Percentiles rank a stretch among this genome's conserved stretches.
These are phyloP conservation scores for Zostera marina DNA, from an alignment of 116 monocot genomes.

Conservation along the genomic window DNA sequence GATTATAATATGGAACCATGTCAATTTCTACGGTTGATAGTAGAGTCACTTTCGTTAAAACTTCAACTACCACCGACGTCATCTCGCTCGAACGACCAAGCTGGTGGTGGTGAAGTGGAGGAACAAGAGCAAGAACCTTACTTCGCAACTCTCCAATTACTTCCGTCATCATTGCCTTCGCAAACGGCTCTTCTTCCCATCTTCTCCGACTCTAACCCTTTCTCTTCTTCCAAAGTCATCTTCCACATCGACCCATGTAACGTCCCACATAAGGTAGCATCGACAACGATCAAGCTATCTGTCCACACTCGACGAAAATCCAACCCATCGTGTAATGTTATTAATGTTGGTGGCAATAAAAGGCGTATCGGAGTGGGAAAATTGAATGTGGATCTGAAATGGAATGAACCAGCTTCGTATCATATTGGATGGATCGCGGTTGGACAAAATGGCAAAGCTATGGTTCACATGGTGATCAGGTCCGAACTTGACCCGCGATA, in stretches of 20 bases:
- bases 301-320: too few relatives aligned
- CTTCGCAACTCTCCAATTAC: conserved; percentile 25
- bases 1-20: conserved; percentile 50
- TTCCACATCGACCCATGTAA: conserved; percentile 41
- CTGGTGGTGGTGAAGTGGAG: conserved; percentile 11
- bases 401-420: conserved; percentile 8
- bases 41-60: conserved; percentile 55
- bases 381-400: conserved; percentile 12
- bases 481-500: conserved; percentile 70
- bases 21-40: conserved; percentile 50
- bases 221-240: conserved; percentile 16
- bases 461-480: conserved; percentile 55
- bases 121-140: conserved; percentile 23
- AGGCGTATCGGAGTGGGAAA: conserved; percentile 23
- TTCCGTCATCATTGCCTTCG: conserved; percentile 11
- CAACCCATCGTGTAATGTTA: not conserved
- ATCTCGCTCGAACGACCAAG: not conserved
- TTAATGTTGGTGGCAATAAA: conserved; percentile 23
- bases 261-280: conserved; percentile 8
- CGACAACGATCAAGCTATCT: not conserved
- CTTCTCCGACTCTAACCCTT: conserved; percentile 6
- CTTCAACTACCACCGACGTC: conserved; percentile 14
- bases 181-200: conserved; percentile 41
- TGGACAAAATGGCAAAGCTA: conserved; percentile 2
- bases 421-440: conserved; percentile 30